A percentile compares a stretch with the other conserved stretches of the same genome.
phyloP scores from a whole-genome alignment of 768 basidiomycete species.

The Amanita pallidorosea region DNA sequence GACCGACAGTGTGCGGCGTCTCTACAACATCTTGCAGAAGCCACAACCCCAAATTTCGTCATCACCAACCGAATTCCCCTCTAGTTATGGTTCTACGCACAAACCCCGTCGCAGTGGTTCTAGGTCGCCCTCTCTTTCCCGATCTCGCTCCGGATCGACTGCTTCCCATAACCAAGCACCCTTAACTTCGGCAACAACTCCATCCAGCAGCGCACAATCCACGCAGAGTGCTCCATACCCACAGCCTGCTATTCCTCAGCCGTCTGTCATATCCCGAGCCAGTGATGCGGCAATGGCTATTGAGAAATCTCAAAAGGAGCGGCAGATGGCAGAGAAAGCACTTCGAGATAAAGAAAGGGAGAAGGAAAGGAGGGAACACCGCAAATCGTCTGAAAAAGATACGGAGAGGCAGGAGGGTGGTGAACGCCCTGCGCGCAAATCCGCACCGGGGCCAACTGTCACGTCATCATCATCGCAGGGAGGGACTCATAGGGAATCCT shows the following conservation, averaged over 20 bases:
- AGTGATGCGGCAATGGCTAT: conserved; percentile 43
- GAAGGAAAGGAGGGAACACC: conserved; percentile 13
- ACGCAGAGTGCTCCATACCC: conserved; percentile 10
- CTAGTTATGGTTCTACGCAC: neutral
- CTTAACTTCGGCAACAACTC: conserved; percentile 9
- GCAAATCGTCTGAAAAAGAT: conserved; percentile 16
- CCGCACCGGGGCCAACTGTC: neutral
- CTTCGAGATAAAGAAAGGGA: conserved; percentile 5
- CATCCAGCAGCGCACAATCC: conserved; percentile 3
- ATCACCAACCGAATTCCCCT: neutral
- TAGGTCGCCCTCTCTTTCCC: conserved; percentile 2
- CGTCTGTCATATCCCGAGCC: conserved; percentile 30
- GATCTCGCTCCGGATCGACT: conserved; percentile 15
- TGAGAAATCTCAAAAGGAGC: conserved; percentile 29
- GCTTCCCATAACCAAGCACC: conserved; percentile 11
- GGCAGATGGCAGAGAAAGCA: conserved; percentile 20
- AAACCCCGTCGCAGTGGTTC: neutral
- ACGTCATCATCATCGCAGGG: neutral
- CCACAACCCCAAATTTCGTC: conserved; percentile 1
- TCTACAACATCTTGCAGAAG: conserved; percentile 5
- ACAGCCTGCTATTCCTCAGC: conserved; percentile 5
- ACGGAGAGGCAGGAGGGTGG: conserved; percentile 12
- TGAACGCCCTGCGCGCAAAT: conserved; percentile 2
- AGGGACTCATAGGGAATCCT: neutral
- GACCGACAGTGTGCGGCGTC: neutral